Conservation (phyloP, 768 basidiomycete genomes). For the Vararia minispora region DNA sequence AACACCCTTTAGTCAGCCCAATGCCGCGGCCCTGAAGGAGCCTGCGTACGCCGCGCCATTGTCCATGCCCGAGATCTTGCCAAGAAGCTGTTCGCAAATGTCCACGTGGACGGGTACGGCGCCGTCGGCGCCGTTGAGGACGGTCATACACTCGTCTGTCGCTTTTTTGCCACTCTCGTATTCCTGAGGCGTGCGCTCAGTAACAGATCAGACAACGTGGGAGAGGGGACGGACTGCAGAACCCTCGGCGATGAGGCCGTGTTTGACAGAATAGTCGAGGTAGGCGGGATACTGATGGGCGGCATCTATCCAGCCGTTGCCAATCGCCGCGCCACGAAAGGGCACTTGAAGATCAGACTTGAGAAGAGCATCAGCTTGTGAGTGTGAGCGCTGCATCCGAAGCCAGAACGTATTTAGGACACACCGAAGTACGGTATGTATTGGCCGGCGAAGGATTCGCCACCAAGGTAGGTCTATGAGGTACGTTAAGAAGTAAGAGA, state of each 20-base stretch:
- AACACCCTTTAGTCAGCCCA: too few species aligned
- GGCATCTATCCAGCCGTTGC: conserved; percentile 97
- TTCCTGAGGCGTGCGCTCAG: conserved; percentile 26
- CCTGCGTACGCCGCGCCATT: conserved; percentile 6
- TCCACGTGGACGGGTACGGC: conserved; percentile 42
- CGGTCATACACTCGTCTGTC: conserved; percentile 48
- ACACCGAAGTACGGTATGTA: conserved; percentile 94
- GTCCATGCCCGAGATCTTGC: conserved; percentile 21
- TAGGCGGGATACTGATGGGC: conserved; percentile 83
- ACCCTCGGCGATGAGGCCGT: conserved; percentile 64
- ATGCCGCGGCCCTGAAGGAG: too few species aligned
- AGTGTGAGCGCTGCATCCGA: too few species aligned
- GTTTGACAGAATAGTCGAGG: conserved; percentile 73
- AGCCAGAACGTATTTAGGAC: too few species aligned
- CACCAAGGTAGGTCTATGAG: conserved; percentile 84
- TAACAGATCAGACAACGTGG: not conserved
- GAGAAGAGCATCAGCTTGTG: conserved; percentile 75
- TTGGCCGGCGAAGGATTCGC: conserved; percentile 96
- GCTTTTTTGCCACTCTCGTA: conserved; percentile 48
- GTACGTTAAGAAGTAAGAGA: not conserved
- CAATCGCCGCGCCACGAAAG: conserved; percentile 78
- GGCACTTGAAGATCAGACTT: conserved; percentile 46
- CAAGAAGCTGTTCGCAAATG: conserved; percentile 51
- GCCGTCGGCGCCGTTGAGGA: conserved; percentile 32
- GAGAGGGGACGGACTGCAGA: conserved; percentile 39